Conservation (phyloP, 2,329 filamentous ascomycete genomes). For the Colletotrichum sp. region DNA sequence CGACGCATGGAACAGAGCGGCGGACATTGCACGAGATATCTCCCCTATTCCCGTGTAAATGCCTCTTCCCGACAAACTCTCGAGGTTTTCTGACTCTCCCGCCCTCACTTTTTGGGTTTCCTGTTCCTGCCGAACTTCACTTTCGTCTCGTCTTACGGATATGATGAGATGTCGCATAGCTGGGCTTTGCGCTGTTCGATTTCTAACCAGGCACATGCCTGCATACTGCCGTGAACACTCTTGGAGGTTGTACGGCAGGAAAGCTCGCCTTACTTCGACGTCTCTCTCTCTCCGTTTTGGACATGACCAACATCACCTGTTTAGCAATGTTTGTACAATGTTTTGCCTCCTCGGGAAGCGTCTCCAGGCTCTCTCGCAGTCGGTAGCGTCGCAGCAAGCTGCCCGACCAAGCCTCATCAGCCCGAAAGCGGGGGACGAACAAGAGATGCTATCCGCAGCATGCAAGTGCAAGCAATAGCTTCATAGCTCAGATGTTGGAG, state of each 20-base stretch:
- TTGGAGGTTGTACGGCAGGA: background rate
- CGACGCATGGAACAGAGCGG: background rate
- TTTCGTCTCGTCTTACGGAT: background rate
- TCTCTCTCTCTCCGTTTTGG: too few species aligned
- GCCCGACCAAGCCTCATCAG: constrained; percentile 12
- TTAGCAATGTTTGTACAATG: background rate
- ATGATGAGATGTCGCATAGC: background rate
- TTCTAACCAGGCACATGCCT: background rate
- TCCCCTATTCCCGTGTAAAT: background rate
- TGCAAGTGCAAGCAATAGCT: background rate
- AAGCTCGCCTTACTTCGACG: background rate
- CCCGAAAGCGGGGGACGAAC: background rate
- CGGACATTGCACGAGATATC: background rate
- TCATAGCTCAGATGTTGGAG: background rate
- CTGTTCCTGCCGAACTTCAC: background rate
- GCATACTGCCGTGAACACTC: background rate
- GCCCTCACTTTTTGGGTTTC: background rate
- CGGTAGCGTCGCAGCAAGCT: background rate
- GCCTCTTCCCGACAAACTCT: background rate
- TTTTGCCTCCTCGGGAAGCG: background rate
- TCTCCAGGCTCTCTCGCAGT: background rate
- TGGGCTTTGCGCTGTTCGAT: background rate
- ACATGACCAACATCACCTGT: background rate
- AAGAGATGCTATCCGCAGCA: background rate
- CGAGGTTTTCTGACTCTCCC: background rate